A percentile compares a stretch with the other conserved stretches of the same genome.
Conservation (phyloP, 495 filamentous ascomycete genomes). For the Penicillium paxilli region DNA sequence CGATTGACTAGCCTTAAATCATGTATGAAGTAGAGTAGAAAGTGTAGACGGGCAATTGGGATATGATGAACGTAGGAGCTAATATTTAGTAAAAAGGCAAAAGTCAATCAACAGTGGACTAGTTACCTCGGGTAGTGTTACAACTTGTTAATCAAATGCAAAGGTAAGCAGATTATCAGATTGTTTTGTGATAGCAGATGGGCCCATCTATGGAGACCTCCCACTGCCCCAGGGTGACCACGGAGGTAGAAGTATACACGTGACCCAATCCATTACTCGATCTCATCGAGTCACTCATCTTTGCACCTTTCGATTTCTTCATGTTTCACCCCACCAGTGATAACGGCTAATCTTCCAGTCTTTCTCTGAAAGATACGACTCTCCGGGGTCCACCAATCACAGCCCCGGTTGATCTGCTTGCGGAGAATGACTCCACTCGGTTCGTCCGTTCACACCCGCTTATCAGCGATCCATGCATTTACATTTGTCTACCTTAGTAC, state of each 20-base stretch:
- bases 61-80: too few relatives aligned
- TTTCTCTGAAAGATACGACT: constrained; percentile 22
- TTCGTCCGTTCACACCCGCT: constrained; percentile 10
- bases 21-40: neutral
- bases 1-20: neutral
- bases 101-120: too few relatives aligned
- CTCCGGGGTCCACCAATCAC: constrained; percentile 8
- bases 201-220: too few relatives aligned
- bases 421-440: constrained; percentile 13
- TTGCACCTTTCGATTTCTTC: neutral
- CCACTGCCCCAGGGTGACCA: too few relatives aligned
- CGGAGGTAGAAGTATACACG: constrained; percentile 19
- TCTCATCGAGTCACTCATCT: constrained; percentile 40
- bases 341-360: constrained; percentile 7
- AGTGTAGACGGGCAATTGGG: too few relatives aligned
- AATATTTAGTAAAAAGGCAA: too few relatives aligned
- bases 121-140: too few relatives aligned
- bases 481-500: neutral
- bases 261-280: constrained; percentile 39
- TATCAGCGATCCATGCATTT: constrained; percentile 7
- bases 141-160: too few relatives aligned
- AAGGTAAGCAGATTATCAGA: too few relatives aligned
- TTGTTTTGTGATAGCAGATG: too few relatives aligned
- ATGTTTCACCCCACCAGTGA: constrained; percentile 5
- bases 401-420: constrained; percentile 6